phyloP scores from a whole-genome alignment of 306 rosid species.

The Vigna reflexopilosa region DNA sequence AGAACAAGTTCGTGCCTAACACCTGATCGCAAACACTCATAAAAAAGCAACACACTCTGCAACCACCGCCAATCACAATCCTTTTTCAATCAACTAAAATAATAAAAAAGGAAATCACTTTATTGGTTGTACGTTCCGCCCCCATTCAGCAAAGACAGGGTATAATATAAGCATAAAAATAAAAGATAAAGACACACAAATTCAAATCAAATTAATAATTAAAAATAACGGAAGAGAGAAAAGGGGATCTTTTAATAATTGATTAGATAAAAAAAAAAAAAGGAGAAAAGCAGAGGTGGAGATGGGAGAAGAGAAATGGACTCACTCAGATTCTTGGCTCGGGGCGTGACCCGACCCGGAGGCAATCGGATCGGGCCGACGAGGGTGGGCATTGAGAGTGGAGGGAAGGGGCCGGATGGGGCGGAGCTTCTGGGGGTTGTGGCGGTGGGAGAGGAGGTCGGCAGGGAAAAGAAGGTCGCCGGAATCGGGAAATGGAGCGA shows the following conservation, averaged over 20 bases:
- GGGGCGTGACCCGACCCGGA: constrained; percentile 52
- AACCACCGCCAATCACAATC: constrained; percentile 12
- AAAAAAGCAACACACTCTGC: constrained; percentile 15
- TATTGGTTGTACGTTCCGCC: constrained; percentile 30
- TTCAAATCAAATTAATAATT: constrained; percentile 33
- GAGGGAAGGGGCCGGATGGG: constrained; percentile 60
- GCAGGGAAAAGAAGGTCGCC: constrained; percentile 60
- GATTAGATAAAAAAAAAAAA: not conserved
- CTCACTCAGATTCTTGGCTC: constrained; percentile 61
- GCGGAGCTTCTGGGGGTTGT: constrained; percentile 78
- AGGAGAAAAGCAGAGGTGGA: not conserved
- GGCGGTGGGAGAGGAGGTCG: constrained; percentile 52
- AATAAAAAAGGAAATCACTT: constrained; percentile 4
- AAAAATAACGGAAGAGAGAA: constrained; percentile 8
- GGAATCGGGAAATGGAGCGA: constrained; percentile 76
- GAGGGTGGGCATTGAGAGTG: not conserved
- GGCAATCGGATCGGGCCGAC: constrained; percentile 13
- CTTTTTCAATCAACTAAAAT: not conserved
- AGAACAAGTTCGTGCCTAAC: constrained; percentile 2
- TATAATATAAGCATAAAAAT: not conserved
- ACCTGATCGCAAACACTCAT: constrained; percentile 12
- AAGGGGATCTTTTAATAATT: not conserved
- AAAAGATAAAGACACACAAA: constrained; percentile 13
- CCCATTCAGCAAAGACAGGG: constrained; percentile 16
- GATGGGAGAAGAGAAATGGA: constrained; percentile 8